A percentile compares a stretch with the other conserved stretches of the same genome.
Conservation (phyloP, 2,329 filamentous ascomycete genomes). For the Aspergillus chevalieri region DNA sequence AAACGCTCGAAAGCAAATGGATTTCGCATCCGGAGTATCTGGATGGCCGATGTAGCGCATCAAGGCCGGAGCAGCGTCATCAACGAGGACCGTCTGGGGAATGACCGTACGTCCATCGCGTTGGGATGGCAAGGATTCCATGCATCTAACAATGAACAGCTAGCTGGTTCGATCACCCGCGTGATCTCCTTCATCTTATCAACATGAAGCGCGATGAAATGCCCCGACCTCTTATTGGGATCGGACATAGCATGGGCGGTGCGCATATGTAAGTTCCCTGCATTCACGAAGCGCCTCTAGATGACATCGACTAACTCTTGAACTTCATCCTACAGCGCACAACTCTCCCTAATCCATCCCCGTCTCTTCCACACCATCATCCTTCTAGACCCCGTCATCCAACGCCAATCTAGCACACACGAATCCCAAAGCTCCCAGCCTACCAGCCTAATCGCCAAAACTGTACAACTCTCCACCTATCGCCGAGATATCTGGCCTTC, state of each 20-base stretch:
- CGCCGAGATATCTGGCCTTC: constrained; percentile 81
- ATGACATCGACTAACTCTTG: neutral
- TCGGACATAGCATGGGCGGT: constrained; percentile 87
- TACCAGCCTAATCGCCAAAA: constrained; percentile 26
- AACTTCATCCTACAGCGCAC: constrained; percentile 37
- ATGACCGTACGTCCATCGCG: constrained; percentile 62
- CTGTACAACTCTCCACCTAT: constrained; percentile 55
- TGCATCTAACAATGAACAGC: constrained; percentile 44
- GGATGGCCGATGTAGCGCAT: constrained; percentile 83
- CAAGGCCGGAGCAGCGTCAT: constrained; percentile 73
- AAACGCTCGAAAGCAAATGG: constrained; percentile 51
- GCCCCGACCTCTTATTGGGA: constrained; percentile 72
- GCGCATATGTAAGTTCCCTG: constrained; percentile 51
- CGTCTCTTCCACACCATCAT: constrained; percentile 70
- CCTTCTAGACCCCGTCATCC: constrained; percentile 79
- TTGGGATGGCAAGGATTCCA: neutral
- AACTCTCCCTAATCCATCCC: constrained; percentile 70
- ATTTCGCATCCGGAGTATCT: constrained; percentile 72
- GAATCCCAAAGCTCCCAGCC: constrained; percentile 17
- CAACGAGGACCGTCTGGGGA: constrained; percentile 70
- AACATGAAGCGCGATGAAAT: constrained; percentile 75
- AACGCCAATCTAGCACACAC: constrained; percentile 40
- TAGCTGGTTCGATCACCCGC: constrained; percentile 76
- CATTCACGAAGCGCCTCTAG: neutral
- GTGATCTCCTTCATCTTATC: constrained; percentile 78